Evolutionary conservation across 805 yeast genomes (phyloP).

Genomic region (Candida patagonica): DNA sequence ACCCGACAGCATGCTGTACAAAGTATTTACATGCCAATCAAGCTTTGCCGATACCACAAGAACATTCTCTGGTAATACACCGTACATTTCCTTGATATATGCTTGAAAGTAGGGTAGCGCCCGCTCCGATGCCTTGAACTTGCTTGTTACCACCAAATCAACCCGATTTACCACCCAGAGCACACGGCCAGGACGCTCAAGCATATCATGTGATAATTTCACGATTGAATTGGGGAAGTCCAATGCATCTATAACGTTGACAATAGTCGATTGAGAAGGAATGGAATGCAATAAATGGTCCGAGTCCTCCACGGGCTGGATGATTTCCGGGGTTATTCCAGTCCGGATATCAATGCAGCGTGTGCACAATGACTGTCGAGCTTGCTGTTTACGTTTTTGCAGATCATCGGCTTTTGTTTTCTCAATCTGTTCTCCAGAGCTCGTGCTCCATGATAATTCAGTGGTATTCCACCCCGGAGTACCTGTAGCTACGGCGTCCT

Average conservation of each 20-base stretch:
- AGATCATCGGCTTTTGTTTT: slow-evolving; percentile 2
- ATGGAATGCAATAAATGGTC: slow-evolving; percentile 23
- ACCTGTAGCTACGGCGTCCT: slow-evolving; percentile 7
- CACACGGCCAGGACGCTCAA: slow-evolving; percentile 18
- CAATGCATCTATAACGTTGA: slow-evolving; percentile 54
- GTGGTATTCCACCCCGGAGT: not conserved
- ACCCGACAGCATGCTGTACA: slow-evolving; percentile 32
- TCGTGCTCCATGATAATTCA: not conserved
- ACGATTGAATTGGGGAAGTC: slow-evolving; percentile 65
- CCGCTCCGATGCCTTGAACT: slow-evolving; percentile 19
- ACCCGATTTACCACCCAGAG: slow-evolving; percentile 31
- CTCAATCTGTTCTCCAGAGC: slow-evolving; percentile 1
- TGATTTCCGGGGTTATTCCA: slow-evolving; percentile 5
- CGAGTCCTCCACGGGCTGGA: slow-evolving; percentile 13
- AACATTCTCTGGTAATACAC: slow-evolving; percentile 34
- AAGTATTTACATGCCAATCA: slow-evolving; percentile 41
- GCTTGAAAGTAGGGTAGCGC: slow-evolving; percentile 22
- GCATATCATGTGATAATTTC: not conserved
- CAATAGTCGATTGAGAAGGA: slow-evolving; percentile 40
- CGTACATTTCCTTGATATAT: slow-evolving; percentile 27
- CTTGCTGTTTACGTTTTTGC: slow-evolving; percentile 7
- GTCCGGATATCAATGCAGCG: slow-evolving; percentile 17
- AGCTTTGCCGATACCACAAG: slow-evolving; percentile 41
- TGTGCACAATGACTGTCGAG: slow-evolving; percentile 14
- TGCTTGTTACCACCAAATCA: slow-evolving; percentile 34